phyloP scores from a whole-genome alignment of 2,329 filamentous ascomycete species.

The Monilinia vaccinii-corymbosi region DNA sequence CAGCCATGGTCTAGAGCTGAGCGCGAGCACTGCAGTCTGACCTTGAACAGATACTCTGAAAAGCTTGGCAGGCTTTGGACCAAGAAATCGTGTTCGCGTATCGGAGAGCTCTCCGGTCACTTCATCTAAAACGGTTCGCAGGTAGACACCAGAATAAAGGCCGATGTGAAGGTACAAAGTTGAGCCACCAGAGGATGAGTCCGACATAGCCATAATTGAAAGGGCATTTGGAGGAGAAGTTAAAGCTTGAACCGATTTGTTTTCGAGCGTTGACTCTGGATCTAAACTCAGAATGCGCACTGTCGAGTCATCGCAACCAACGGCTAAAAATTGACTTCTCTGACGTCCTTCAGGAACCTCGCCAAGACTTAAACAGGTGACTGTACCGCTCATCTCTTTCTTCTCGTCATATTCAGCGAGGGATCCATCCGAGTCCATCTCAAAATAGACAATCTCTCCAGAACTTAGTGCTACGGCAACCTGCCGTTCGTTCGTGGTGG shows the following conservation, averaged over 20 bases:
- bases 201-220: conserved; percentile 90
- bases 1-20: conserved; percentile 93
- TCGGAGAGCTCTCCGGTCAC: conserved; percentile 92
- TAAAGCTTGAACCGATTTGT: conserved; percentile 87
- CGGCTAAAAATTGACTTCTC: conserved; percentile 85
- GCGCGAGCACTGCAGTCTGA: conserved; percentile 74
- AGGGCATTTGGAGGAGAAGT: conserved; percentile 84
- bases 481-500: conserved; percentile 86
- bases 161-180: conserved; percentile 95
- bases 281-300: conserved; percentile 87
- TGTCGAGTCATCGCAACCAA: conserved; percentile 94
- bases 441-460: conserved; percentile 95
- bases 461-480: conserved; percentile 91
- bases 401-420: conserved; percentile 92
- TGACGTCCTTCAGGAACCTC: conserved; percentile 84
- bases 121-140: conserved; percentile 90
- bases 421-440: conserved; percentile 87
- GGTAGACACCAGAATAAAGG: conserved; percentile 88
- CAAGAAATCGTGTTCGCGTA: conserved; percentile 88
- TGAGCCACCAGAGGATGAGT: conserved; percentile 79
- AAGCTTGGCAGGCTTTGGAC: conserved; percentile 79
- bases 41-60: conserved; percentile 86
- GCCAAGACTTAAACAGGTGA: conserved; percentile 89
- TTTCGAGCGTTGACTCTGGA: conserved; percentile 82
- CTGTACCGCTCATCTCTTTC: conserved; percentile 88